Conservation (phyloP, 2,329 filamentous ascomycete genomes). For the Claviceps sp. region DNA sequence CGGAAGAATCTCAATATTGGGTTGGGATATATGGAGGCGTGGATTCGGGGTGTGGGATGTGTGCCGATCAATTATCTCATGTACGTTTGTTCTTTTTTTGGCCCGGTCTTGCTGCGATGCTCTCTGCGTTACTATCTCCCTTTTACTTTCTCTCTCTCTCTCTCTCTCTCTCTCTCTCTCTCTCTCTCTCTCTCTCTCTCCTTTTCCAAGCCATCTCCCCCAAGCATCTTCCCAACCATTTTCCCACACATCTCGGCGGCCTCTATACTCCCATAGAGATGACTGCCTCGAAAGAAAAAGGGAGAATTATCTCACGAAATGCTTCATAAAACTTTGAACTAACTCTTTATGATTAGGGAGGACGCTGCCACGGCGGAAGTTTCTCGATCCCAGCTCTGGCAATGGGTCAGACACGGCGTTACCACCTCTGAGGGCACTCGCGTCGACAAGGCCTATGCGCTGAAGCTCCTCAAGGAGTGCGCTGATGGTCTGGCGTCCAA, state of each 20-base stretch:
- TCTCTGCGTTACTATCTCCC: too few relatives aligned
- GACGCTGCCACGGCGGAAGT: slow-evolving; percentile 96
- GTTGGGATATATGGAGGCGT: slow-evolving; percentile 96
- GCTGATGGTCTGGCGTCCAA: slow-evolving; percentile 60
- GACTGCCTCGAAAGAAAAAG: too few relatives aligned
- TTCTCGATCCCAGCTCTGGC: slow-evolving; percentile 87
- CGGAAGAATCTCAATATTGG: slow-evolving; percentile 96
- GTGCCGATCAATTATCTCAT: slow-evolving; percentile 97
- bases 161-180: too few relatives aligned
- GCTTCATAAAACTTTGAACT: too few relatives aligned
- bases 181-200: too few relatives aligned
- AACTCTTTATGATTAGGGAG: slow-evolving; percentile 37
- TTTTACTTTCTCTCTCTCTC: too few relatives aligned
- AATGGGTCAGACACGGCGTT: slow-evolving; percentile 69
- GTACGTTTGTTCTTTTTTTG: slow-evolving; percentile 24
- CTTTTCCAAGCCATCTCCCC: too few relatives aligned
- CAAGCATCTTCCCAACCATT: too few relatives aligned
- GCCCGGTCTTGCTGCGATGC: too few relatives aligned
- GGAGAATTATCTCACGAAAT: too few relatives aligned
- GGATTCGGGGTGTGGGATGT: slow-evolving; percentile 87
- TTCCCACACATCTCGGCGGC: too few relatives aligned
- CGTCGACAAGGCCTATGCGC: slow-evolving; percentile 83
- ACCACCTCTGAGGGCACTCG: slow-evolving; percentile 78
- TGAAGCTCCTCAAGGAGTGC: slow-evolving; percentile 77
- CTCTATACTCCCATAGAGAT: too few relatives aligned